Conservation (phyloP, 2,329 filamentous ascomycete species). For the Stagonosporopsis vannaccii region DNA sequence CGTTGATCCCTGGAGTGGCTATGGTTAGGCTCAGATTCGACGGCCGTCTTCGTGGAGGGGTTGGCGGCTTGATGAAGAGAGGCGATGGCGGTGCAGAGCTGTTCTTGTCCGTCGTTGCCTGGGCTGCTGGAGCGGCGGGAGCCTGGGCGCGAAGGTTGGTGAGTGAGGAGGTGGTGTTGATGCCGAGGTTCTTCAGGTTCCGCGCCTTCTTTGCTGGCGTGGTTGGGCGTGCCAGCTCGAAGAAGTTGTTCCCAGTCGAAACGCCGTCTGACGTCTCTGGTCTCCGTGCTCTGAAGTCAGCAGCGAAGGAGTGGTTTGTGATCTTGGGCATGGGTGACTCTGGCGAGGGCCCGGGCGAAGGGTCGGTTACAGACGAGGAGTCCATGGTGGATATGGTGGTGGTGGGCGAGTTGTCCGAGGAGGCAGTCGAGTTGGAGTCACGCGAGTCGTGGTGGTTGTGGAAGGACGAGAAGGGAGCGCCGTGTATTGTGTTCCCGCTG, state of each 20-base stretch:
- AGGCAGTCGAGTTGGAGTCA: slow-evolving; percentile 83
- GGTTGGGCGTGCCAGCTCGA: slow-evolving; percentile 57
- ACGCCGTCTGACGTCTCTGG: slow-evolving; percentile 52
- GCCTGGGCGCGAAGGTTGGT: slow-evolving; percentile 54
- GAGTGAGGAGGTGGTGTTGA: slow-evolving; percentile 67
- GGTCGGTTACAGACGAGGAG: slow-evolving; percentile 87
- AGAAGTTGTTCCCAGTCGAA: slow-evolving; percentile 59
- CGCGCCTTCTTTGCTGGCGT: slow-evolving; percentile 72
- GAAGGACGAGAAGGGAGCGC: slow-evolving; percentile 50
- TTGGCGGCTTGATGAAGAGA: slow-evolving; percentile 80
- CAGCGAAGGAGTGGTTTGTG: slow-evolving; percentile 72
- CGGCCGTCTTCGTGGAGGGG: slow-evolving; percentile 73
- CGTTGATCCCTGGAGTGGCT: slow-evolving; percentile 68
- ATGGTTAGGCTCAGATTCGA: slow-evolving; percentile 79
- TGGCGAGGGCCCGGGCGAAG: slow-evolving; percentile 86
- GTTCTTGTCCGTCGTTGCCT: slow-evolving; percentile 55
- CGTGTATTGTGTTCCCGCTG: slow-evolving; percentile 43
- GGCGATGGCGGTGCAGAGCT: slow-evolving; percentile 73
- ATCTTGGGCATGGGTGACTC: slow-evolving; percentile 83
- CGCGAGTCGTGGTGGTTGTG: slow-evolving; percentile 73
- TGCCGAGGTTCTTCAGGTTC: slow-evolving; percentile 84
- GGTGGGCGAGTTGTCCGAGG: slow-evolving; percentile 92
- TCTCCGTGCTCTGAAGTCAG: slow-evolving; percentile 56
- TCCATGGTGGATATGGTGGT: slow-evolving; percentile 93
- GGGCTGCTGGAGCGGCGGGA: slow-evolving; percentile 63